Evolutionary conservation across 78 protist genomes (phyloP).

Genomic region (Corallochytrium limacisporum): DNA sequence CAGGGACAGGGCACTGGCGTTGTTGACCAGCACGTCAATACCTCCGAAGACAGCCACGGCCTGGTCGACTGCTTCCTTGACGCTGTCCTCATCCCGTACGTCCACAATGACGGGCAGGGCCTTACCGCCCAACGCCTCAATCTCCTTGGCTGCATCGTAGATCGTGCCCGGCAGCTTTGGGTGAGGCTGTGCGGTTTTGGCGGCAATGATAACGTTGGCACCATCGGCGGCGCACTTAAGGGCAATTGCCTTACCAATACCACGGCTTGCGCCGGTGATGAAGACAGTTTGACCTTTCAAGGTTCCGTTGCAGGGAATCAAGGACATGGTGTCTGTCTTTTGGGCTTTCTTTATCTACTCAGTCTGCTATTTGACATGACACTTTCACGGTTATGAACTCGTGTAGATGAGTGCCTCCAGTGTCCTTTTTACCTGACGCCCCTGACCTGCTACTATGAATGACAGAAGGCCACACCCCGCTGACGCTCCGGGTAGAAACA

Average conservation of each 20-base stretch:
- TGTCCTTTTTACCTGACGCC: too few relatives aligned
- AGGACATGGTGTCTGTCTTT: too few relatives aligned
- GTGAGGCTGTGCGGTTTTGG: slow-evolving; percentile 49
- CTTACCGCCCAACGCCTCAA: slow-evolving; percentile 47
- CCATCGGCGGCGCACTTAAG: slow-evolving; percentile 3
- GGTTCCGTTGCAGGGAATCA: too few relatives aligned
- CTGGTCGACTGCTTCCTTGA: slow-evolving; percentile 42
- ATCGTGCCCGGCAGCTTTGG: slow-evolving; percentile 77
- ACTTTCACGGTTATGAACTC: too few relatives aligned
- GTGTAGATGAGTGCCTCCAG: too few relatives aligned
- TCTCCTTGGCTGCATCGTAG: slow-evolving; percentile 44
- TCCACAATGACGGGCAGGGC: too few relatives aligned
- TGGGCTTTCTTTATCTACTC: too few relatives aligned
- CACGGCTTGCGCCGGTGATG: slow-evolving; percentile 17
- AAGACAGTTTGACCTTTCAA: neutral
- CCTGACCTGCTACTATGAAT: too few relatives aligned
- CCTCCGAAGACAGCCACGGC: slow-evolving; percentile 64
- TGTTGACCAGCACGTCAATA: slow-evolving; percentile 66
- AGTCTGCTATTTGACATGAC: too few relatives aligned
- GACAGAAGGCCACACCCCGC: too few relatives aligned
- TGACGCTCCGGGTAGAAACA: too few relatives aligned
- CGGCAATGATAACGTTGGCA: slow-evolving; percentile 33
- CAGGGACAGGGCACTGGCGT: slow-evolving; percentile 63
- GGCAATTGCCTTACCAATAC: slow-evolving; percentile 20
- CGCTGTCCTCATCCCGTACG: slow-evolving; percentile 47